These are phyloP conservation scores for Didymosphaeria variabile DNA, from an alignment of 2,329 filamentous ascomycete species.

Conservation along the genomic window DNA sequence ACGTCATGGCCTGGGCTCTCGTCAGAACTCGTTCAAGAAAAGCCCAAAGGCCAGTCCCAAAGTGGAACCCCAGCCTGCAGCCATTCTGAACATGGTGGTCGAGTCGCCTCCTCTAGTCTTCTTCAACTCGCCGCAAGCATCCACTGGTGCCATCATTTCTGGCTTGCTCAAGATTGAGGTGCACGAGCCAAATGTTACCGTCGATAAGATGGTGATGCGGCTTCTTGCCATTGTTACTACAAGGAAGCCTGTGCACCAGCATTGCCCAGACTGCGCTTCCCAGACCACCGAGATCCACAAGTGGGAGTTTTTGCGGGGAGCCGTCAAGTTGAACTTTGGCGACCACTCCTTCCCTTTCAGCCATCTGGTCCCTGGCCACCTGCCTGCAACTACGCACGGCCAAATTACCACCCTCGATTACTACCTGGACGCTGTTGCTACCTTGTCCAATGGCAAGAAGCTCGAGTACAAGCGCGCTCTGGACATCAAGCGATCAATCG, in stretches of 20 bases:
- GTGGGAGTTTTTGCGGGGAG: constrained; percentile 73
- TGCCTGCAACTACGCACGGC: constrained; percentile 85
- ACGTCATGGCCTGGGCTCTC: constrained; percentile 42
- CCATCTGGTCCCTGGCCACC: constrained; percentile 81
- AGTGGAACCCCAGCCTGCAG: constrained; percentile 52
- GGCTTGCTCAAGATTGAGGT: constrained; percentile 81
- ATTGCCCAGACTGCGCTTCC: constrained; percentile 79
- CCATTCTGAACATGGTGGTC: constrained; percentile 69
- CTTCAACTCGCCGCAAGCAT: constrained; percentile 77
- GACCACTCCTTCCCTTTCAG: constrained; percentile 88
- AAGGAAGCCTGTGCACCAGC: constrained; percentile 81
- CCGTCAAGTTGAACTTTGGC: constrained; percentile 56
- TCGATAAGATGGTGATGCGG: constrained; percentile 77
- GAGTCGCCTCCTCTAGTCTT: constrained; percentile 90
- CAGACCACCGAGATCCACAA: constrained; percentile 77
- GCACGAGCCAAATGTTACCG: constrained; percentile 68
- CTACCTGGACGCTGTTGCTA: constrained; percentile 64
- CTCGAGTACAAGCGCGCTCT: constrained; percentile 74
- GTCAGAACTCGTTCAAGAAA: constrained; percentile 44
- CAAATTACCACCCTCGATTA: constrained; percentile 79
- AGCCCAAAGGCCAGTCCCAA: constrained; percentile 45
- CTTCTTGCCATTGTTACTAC: constrained; percentile 76
- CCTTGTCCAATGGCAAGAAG: constrained; percentile 67
- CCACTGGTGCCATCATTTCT: constrained; percentile 84
- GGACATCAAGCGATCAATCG: constrained; percentile 80